Evolutionary conservation across 306 rosid genomes (phyloP).

Genomic region (Mimosa bimucronata): DNA sequence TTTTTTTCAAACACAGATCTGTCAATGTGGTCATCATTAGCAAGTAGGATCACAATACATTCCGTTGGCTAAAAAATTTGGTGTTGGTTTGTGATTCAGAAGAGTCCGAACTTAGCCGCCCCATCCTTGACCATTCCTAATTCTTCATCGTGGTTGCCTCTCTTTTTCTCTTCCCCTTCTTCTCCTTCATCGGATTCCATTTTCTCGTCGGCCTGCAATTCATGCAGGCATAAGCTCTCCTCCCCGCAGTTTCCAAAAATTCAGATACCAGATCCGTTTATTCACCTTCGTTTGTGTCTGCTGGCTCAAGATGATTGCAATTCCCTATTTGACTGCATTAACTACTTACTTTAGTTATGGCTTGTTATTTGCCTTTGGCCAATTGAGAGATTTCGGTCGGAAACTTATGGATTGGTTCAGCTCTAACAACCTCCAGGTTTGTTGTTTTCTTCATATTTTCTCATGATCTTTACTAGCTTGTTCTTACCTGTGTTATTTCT

Average conservation of each 20-base stretch:
- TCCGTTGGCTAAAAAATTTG: neutral
- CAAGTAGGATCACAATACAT: neutral
- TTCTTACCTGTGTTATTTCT: neutral
- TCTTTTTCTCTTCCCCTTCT: neutral
- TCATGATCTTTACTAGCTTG: neutral
- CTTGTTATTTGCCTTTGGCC: constrained; percentile 85
- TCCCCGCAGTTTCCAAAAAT: neutral
- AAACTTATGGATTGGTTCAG: constrained; percentile 70
- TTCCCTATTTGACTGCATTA: constrained; percentile 88
- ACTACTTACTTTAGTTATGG: constrained; percentile 94
- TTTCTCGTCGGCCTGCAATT: neutral
- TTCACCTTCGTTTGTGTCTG: neutral
- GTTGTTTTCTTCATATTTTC: neutral
- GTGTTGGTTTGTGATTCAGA: neutral
- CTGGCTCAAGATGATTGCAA: constrained; percentile 51
- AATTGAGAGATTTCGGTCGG: constrained; percentile 81
- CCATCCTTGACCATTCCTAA: neutral
- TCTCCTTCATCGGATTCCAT: neutral
- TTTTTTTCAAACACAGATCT: too few relatives aligned
- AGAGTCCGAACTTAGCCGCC: neutral
- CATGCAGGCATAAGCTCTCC: neutral
- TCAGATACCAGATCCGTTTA: neutral
- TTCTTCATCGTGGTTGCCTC: neutral
- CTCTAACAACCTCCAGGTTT: constrained; percentile 70
- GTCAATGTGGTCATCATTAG: too few relatives aligned